phyloP scores from a whole-genome alignment of 441 rosid genomes.

The Erodium moschatum region DNA sequence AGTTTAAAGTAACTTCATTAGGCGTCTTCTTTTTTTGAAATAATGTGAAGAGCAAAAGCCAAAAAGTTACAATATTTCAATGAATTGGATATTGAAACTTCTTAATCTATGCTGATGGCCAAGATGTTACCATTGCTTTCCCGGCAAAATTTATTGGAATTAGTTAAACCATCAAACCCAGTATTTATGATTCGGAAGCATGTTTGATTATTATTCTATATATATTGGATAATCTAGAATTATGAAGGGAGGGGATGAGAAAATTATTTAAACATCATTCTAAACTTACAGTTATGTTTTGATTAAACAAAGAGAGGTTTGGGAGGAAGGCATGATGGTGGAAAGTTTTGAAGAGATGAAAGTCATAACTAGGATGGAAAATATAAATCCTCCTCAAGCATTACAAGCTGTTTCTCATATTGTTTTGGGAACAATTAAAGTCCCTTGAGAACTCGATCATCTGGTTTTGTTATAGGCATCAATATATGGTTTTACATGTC shows the following conservation, averaged over 20 bases:
- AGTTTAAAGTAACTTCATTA: no score
- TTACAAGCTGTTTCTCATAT: no score
- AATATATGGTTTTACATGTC: constrained; percentile 3
- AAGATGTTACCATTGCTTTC: constrained; percentile 1
- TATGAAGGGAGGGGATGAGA: neutral
- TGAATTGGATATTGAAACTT: neutral
- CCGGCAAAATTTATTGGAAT: neutral
- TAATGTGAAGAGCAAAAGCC: neutral
- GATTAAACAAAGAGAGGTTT: neutral
- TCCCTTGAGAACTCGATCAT: neutral
- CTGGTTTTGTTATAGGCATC: neutral
- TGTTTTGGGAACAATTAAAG: no score
- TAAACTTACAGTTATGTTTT: neutral
- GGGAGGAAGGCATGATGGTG: neutral
- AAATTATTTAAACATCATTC: neutral
- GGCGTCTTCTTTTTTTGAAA: neutral
- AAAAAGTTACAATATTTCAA: neutral
- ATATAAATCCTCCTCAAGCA: no score
- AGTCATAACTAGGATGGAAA: neutral
- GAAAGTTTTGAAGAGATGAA: neutral
- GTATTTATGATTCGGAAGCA: neutral
- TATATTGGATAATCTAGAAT: neutral
- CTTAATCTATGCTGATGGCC: neutral
- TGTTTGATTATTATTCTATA: neutral
- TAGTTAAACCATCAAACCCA: neutral